Percentiles rank a stretch among this genome's conserved stretches.
These are phyloP conservation scores for Colletotrichum camelliae DNA, from an alignment of 2,329 filamentous ascomycete species.

Conservation along the genomic window DNA sequence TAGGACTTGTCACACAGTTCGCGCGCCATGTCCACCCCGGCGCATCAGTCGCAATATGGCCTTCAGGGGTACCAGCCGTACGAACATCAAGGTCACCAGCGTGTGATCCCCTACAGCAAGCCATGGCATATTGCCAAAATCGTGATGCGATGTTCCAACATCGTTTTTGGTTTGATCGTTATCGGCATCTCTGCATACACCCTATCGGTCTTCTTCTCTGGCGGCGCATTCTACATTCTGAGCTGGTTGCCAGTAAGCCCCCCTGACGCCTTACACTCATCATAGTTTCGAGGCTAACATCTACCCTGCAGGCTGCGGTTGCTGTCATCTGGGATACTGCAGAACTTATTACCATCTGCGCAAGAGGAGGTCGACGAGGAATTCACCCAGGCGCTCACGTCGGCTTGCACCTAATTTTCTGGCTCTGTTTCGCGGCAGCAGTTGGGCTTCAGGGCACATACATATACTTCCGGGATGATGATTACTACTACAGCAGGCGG, in stretches of 20 bases:
- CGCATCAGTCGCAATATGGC: neutral
- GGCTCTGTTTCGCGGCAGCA: slow-evolving; percentile 35
- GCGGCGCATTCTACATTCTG: neutral
- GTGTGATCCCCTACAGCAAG: slow-evolving; percentile 8
- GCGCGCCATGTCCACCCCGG: neutral
- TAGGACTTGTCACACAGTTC: neutral
- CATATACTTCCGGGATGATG: neutral
- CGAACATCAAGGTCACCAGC: neutral
- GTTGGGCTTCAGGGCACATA: slow-evolving; percentile 28
- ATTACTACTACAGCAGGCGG: neutral
- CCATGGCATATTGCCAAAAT: slow-evolving; percentile 35
- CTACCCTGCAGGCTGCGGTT: slow-evolving; percentile 33
- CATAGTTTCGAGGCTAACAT: neutral
- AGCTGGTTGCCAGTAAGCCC: neutral
- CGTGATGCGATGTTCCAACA: slow-evolving; percentile 29
- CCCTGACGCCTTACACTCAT: neutral
- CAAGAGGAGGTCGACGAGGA: slow-evolving; percentile 35
- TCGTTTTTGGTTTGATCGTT: slow-evolving; percentile 29
- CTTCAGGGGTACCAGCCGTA: slow-evolving; percentile 8
- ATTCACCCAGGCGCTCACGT: slow-evolving; percentile 52
- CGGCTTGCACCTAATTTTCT: slow-evolving; percentile 46
- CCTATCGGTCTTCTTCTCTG: neutral
- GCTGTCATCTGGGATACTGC: slow-evolving; percentile 42
- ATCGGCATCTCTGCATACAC: slow-evolving; percentile 5
- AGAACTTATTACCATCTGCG: slow-evolving; percentile 42